Evolutionary conservation across 257 asterid species (phyloP), one percentile per base, ranked within the genome.

Genomic region (Cynanchum wilfordii): DNA sequence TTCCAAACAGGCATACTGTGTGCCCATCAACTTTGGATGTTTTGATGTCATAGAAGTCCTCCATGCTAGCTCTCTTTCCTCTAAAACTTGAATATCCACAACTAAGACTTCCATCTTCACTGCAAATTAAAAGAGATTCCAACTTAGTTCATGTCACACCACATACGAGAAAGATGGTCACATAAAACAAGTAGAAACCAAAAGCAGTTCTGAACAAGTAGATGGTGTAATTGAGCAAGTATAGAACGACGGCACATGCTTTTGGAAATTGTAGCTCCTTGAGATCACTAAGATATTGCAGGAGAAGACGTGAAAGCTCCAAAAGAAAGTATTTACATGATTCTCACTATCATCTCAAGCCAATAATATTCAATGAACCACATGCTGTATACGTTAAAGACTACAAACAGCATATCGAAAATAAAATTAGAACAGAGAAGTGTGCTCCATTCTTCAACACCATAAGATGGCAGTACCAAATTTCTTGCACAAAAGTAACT

Each of bases 21-120:
- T 86, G 76, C 58, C 90, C 99, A 75, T 86, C 93, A 80, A 92
- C 78, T 75, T 82, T 73, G 76, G 96, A 81, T 75, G 87, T 84
- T 86, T 92, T 92, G 65, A 87, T 89, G 84, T 90, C 99, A 77
- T 83, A 95, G 73, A 90, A 95, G 80, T 95, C 99, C 88, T 95
- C 99, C 99, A 95, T 92, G 88, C 81, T 92, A 57, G 91, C 89
- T 81, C 99, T 87, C 84, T 90, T 95, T 68, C 99, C 99, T 84
- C 97, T 88, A 78, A 89, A 95, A 79, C 98, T 95, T 73, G 99
- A 86, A 86, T 90, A 92, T 40, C 99, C 99, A 69, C 96, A 92
- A 72, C 93, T 86, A 80, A 92, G 80, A 59, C 77, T 82, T 75
- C 96, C 97, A 80, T 92, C 97, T 72, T 92, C 96, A 57, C 98